Base-by-base conservation (phyloP, 1,284 basidiomycete genomes). In the Fomitopsis palustris region DNA sequence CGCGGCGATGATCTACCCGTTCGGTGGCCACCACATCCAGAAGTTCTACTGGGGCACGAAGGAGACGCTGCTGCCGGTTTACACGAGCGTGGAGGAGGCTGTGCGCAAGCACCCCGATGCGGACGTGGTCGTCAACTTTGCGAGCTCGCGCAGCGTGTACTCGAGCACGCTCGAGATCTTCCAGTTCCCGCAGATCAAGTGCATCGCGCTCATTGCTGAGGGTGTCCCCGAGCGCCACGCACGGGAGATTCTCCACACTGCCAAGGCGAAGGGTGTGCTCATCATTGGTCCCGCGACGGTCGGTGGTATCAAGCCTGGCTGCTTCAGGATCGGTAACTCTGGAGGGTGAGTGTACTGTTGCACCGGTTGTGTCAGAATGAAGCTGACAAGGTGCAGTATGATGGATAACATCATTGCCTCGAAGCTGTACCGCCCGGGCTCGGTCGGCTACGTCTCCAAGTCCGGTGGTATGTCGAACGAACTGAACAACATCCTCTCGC, bases 41-140 rank as follows among this genome's bases (percentile, higher is more conserved):
- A 99, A 99, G 83, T 97, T 98, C 85, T 96, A 99, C 85, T 99
- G 96, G 96, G 96, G 96, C 62, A 99, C 97, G 61, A 96, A 95
- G 82, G 96, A 99, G 83, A 97, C 96, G 1, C 88, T 99, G 51
- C 87, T 99, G 43, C 96, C 96, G 51, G 96, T 99, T 59, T 99
- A 98, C 82, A 97, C 96, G 31, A 89, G 87, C 63, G 84, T 98
- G 66, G 88, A 85, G 60, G 96, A 99, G 74, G 97, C 96, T 8
- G 87, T 92, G 68, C 84, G 87, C 77, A 99, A 98, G 84, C 96
- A 98, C 81, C 86, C 93, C 47, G 96, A 99, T 69, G 96, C 93
- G 59, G 96, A 98, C 73, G 95, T 97, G 55, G 90, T 98, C 39
- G 96, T 99, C 75, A 99, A 99, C 90, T 99, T 99, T 76, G 94